Evolutionary conservation across 2,329 filamentous ascomycete genomes (phyloP).

Genomic region (Escovopsis sp.): DNA sequence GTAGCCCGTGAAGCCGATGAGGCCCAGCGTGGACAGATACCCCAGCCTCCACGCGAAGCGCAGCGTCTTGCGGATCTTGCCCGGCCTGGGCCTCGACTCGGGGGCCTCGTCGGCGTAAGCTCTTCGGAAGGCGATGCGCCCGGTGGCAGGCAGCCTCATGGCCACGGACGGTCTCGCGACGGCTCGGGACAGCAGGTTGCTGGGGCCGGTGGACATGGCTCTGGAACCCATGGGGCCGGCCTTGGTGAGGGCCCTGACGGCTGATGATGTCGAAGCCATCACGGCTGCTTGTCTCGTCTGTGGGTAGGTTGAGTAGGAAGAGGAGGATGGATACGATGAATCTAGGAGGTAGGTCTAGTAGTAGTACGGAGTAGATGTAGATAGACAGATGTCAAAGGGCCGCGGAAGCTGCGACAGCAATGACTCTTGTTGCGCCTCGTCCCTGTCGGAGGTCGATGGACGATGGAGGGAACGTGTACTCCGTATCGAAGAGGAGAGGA

Average conservation of each 20-base stretch:
- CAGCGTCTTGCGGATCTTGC: conserved; percentile 52
- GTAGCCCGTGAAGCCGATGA: conserved; percentile 59
- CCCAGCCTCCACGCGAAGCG: conserved; percentile 73
- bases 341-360: no score
- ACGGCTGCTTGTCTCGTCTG: neutral
- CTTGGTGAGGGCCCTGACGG: conserved; percentile 22
- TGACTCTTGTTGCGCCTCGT: no score
- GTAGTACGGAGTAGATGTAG: no score
- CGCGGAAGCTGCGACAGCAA: no score
- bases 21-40: conserved; percentile 57
- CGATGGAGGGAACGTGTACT: no score
- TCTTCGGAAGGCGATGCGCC: conserved; percentile 26
- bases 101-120: conserved; percentile 36
- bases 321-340: no score
- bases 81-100: conserved; percentile 33
- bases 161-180: conserved; percentile 16
- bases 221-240: conserved; percentile 14
- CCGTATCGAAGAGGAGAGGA: no score
- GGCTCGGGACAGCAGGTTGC: conserved; percentile 8
- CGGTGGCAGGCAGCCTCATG: conserved; percentile 19
- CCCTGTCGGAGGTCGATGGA: no score
- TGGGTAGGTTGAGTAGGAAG: no score
- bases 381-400: no score
- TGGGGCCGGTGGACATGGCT: conserved; percentile 18
- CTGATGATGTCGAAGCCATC: conserved; percentile 11